Evolutionary conservation across 495 filamentous ascomycete species (phyloP), one percentile per base, ranked within the genome.

Genomic region (Penicillium maclennaniae): DNA sequence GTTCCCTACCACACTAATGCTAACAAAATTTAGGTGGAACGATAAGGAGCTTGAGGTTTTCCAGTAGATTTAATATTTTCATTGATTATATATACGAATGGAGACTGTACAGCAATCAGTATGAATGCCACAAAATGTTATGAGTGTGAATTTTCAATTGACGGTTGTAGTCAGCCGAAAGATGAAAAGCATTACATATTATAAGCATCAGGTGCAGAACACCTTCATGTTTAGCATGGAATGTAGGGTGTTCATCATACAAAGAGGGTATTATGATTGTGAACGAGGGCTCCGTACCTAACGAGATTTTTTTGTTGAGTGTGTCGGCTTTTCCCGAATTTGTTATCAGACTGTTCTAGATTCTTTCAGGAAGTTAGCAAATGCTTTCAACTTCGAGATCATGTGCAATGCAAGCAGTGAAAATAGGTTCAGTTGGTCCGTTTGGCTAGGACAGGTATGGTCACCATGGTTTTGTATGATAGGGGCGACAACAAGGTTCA

Each of bases 151-250:
- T 37, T 39, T 51, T 43, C 40, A 59, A 37, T 36, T 38, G 43
- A 43, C 39, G 54, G 46, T 55, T 62, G 60, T 59, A 64, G 67
- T 95, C 90, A 95, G 90, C 76, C 80, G 89, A 93, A 92, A 93
- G 89, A 92, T 93, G 90, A 95, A 95, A 95, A 93, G 86, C 78
- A 80, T 73, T 82, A 86, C 76, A 82, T 80, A 79, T 77, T 70
- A 74, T 78, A 83, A 88, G 84, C 84, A 91, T 84, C 78, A 81
- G 73, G 65, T 68, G 69, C 63, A 74, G 66, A 54, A 54, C 73
- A 73, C 72, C 82, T 87, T 95, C 88, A 84, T 89, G 72, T 78
- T 91, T 92, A 92, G 88, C 88, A 92, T 91, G 88, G 87, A 91
- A 87, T 81, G 83, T 78, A 75, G 45, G 78, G 69, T 74, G 77